Evolutionary conservation across 192 early-diverging fungal genomes (phyloP).

Genomic region (Pilaira anomala): DNA sequence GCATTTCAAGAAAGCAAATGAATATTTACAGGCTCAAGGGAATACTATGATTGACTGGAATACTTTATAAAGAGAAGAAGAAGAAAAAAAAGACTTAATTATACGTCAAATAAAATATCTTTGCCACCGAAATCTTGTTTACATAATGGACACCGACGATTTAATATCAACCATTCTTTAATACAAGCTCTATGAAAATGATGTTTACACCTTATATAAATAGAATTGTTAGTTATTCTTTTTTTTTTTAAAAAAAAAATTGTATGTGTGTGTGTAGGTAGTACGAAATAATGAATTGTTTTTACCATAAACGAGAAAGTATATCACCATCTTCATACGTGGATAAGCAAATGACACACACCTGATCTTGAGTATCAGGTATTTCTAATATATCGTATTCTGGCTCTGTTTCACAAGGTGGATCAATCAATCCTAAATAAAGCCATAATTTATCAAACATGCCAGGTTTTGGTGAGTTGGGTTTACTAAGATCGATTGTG

Average conservation of each 20-base stretch:
- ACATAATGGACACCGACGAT: constrained; percentile 75
- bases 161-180: constrained; percentile 76
- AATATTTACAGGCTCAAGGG: constrained; percentile 67
- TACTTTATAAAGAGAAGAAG: constrained; percentile 25
- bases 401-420: not conserved
- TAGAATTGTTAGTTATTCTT: not conserved
- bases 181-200: constrained; percentile 84
- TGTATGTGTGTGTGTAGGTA: not conserved
- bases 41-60: constrained; percentile 66
- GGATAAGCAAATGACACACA: constrained; percentile 78
- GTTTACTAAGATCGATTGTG: not conserved
- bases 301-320: constrained; percentile 60
- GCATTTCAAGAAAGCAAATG: constrained; percentile 88
- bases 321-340: constrained; percentile 75
- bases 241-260: not conserved
- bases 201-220: constrained; percentile 50
- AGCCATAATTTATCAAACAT: constrained; percentile 18
- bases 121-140: constrained; percentile 54
- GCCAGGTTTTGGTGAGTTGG: not conserved
- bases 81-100: not conserved
- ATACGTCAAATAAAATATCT: constrained; percentile 13
- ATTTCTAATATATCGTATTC: constrained; percentile 25
- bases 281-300: not conserved
- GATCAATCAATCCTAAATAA: constrained; percentile 13
- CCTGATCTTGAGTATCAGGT: constrained; percentile 28